Evolutionary conservation across 2,329 filamentous ascomycete genomes (phyloP).

Genomic region (Zalaria sp.): DNA sequence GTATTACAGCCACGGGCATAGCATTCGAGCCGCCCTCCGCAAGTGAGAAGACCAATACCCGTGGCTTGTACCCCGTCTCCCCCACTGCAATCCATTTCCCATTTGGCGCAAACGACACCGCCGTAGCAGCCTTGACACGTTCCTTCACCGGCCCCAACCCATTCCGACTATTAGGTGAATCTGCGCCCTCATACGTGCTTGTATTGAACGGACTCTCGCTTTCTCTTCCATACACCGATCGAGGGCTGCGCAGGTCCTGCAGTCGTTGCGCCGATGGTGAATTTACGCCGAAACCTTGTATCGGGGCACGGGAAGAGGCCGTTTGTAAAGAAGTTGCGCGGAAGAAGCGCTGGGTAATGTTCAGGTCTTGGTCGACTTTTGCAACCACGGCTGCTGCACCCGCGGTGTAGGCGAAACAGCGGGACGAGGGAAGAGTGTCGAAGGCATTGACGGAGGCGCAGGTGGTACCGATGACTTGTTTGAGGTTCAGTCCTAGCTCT

Average conservation of each 20-base stretch:
- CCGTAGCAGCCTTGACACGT: constrained; percentile 86
- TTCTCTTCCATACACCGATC: neutral
- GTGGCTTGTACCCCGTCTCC: constrained; percentile 84
- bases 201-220: neutral
- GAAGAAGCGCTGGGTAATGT: constrained; percentile 71
- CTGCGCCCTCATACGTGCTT: constrained; percentile 21
- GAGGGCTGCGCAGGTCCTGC: neutral
- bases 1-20: constrained; percentile 67
- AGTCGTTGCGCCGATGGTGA: neutral
- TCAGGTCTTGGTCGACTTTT: constrained; percentile 52
- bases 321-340: constrained; percentile 39
- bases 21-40: constrained; percentile 64
- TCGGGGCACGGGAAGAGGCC: neutral
- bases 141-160: constrained; percentile 88
- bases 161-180: constrained; percentile 50
- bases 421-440: constrained; percentile 57
- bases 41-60: constrained; percentile 80
- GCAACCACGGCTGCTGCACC: constrained; percentile 89
- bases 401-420: constrained; percentile 74
- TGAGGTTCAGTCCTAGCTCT: constrained; percentile 5
- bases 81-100: constrained; percentile 81
- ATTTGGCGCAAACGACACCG: constrained; percentile 75
- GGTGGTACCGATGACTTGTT: constrained; percentile 78
- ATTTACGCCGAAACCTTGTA: neutral
- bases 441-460: constrained; percentile 75